phyloP scores from a whole-genome alignment of 352 stramenopile genomes.

The Globisporangium spiculum region DNA sequence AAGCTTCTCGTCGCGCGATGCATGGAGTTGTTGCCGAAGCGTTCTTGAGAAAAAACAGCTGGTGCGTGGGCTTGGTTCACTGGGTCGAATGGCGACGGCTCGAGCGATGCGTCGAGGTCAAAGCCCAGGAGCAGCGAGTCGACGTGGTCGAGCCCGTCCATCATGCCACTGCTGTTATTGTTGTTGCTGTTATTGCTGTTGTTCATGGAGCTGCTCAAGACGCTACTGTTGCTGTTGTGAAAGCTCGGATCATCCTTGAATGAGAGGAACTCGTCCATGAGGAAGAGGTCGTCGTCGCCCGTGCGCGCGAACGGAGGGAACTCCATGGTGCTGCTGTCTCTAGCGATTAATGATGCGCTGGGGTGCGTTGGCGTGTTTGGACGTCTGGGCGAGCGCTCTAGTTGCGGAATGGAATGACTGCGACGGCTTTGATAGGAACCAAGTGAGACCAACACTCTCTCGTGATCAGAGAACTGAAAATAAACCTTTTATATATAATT shows the following conservation, averaged over 20 bases:
- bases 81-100: slow-evolving; percentile 9
- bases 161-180: slow-evolving; percentile 11
- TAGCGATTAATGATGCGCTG: neutral
- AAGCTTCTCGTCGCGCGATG: slow-evolving; percentile 6
- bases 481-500: neutral
- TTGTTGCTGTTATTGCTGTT: slow-evolving; percentile 8
- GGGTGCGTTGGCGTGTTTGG: neutral
- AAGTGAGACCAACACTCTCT: slow-evolving; percentile 9
- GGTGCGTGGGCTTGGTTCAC: neutral
- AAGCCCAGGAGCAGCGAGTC: slow-evolving; percentile 44
- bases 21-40: slow-evolving; percentile 11
- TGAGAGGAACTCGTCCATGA: slow-evolving; percentile 60
- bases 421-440: neutral
- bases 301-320: slow-evolving; percentile 10
- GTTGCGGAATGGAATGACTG: slow-evolving; percentile 6
- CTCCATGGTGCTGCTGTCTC: slow-evolving; percentile 1
- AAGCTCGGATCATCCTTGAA: slow-evolving; percentile 38
- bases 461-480: neutral
- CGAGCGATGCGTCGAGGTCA: slow-evolving; percentile 18
- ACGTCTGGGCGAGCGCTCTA: neutral
- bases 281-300: slow-evolving; percentile 21
- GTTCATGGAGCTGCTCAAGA: slow-evolving; percentile 1
- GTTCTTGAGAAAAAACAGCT: neutral
- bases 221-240: neutral
- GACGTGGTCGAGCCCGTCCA: slow-evolving; percentile 27